A percentile compares a stretch with the other conserved stretches of the same genome.
phyloP scores from a whole-genome alignment of 148 eudicot species.

The Dianthus caryophyllus region DNA sequence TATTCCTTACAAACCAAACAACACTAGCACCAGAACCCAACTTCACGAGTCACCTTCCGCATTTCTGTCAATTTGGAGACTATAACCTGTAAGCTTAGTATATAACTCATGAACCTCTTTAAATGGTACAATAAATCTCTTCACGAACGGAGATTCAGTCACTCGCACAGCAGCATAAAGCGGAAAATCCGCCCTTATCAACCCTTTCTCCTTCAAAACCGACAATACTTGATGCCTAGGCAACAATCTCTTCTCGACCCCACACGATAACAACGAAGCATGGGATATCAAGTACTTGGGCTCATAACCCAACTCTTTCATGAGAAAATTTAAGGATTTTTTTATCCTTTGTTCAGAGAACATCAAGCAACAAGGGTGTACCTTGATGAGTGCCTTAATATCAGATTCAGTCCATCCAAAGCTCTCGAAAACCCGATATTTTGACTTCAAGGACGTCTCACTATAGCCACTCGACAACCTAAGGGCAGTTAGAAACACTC shows the following conservation, averaged over 20 bases:
- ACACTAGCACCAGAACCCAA: neutral
- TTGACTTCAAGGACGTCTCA: conserved; percentile 16
- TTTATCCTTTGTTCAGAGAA: conserved; percentile 21
- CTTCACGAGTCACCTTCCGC: neutral
- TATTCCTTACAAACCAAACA: too few relatives aligned
- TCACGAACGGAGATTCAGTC: conserved; percentile 17
- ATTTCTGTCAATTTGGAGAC: neutral
- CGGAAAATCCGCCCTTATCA: conserved; percentile 12
- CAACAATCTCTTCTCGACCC: conserved; percentile 29
- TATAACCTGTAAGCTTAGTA: neutral
- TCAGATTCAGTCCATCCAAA: conserved; percentile 35
- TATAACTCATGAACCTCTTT: conserved; percentile 16
- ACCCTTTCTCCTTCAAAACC: conserved; percentile 28
- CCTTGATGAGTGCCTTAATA: conserved; percentile 12
- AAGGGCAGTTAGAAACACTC: conserved; percentile 27
- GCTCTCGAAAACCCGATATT: conserved; percentile 21
- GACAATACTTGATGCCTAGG: conserved; percentile 29
- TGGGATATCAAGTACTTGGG: conserved; percentile 18
- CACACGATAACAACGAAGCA: conserved; percentile 3
- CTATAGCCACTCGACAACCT: neutral
- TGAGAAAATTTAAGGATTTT: conserved; percentile 22
- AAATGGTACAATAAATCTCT: conserved; percentile 22
- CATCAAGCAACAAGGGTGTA: conserved; percentile 19
- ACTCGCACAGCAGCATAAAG: conserved; percentile 3
- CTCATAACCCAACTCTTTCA: conserved; percentile 30